Conservation (phyloP, 2,329 filamentous ascomycete genomes). For the Fusarium equiseti region DNA sequence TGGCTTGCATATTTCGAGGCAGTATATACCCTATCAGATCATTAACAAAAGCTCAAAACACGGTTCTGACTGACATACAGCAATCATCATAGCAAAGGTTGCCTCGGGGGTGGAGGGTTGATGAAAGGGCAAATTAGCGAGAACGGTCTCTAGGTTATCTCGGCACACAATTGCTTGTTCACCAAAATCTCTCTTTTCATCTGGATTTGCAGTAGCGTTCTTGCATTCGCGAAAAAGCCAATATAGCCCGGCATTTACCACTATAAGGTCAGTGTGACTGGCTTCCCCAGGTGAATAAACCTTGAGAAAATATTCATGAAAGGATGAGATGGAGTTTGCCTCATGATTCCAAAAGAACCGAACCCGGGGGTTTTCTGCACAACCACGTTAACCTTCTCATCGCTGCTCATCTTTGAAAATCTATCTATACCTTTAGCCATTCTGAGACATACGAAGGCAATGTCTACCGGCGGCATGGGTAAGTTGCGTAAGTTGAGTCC, state of each 20-base stretch:
- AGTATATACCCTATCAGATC: neutral
- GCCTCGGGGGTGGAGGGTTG: slow-evolving; percentile 45
- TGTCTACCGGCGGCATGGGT: neutral
- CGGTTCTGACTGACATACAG: neutral
- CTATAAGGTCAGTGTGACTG: neutral
- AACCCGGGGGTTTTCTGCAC: neutral
- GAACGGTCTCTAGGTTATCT: slow-evolving; percentile 47
- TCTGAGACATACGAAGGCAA: neutral
- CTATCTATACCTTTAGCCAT: neutral
- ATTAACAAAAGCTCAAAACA: neutral
- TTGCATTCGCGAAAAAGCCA: neutral
- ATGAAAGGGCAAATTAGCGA: slow-evolving; percentile 47
- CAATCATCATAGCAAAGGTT: slow-evolving; percentile 27
- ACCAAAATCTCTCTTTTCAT: slow-evolving; percentile 37
- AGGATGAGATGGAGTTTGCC: neutral
- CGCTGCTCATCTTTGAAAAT: fast-evolving
- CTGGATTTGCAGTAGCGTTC: neutral
- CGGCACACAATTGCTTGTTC: slow-evolving; percentile 41
- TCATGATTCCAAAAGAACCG: neutral
- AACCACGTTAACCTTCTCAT: neutral
- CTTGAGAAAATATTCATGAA: neutral
- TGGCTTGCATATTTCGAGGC: slow-evolving; percentile 1
- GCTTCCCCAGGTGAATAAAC: neutral
- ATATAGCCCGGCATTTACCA: neutral
- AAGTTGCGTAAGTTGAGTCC: neutral